These are phyloP conservation scores for Tolypocladium cylindrosporum DNA, from an alignment of 2,329 filamentous ascomycete genomes.

Conservation along the genomic window DNA sequence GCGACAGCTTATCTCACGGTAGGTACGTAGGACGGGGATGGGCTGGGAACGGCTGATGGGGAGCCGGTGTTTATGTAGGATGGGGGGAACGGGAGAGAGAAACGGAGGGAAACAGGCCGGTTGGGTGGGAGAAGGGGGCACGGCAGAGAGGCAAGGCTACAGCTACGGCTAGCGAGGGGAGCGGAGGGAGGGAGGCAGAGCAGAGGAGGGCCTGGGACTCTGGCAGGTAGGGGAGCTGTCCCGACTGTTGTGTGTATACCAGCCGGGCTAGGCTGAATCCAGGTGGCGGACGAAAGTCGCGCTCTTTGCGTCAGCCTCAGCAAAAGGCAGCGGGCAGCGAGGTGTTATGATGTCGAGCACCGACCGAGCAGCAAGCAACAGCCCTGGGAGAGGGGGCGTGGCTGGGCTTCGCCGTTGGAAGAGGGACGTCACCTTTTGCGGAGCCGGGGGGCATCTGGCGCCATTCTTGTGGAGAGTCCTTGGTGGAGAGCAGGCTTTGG, in stretches of 20 bases:
- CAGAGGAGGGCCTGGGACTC: background rate
- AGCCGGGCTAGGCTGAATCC: conserved; percentile 1
- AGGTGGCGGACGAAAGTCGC: background rate
- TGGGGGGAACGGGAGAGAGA: background rate
- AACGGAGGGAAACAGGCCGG: background rate
- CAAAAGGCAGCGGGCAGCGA: background rate
- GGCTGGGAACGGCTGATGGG: background rate
- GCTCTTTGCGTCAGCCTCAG: conserved; percentile 1
- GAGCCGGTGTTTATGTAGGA: conserved; percentile 1
- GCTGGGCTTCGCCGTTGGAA: no score
- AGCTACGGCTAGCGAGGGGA: background rate
- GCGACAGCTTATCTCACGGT: background rate
- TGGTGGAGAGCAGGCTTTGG: background rate
- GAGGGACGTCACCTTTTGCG: background rate
- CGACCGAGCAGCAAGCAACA: no score
- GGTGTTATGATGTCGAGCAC: background rate
- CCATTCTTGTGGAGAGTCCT: background rate
- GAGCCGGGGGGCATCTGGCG: background rate
- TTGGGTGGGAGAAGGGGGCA: background rate
- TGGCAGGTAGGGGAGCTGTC: background rate
- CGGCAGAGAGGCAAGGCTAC: background rate
- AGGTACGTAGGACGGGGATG: background rate
- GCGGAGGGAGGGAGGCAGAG: conserved; percentile 1
- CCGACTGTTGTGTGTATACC: background rate
- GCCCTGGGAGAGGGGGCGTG: no score